Base-by-base conservation (phyloP, 768 basidiomycete genomes). In the Austroboletus festivus region DNA sequence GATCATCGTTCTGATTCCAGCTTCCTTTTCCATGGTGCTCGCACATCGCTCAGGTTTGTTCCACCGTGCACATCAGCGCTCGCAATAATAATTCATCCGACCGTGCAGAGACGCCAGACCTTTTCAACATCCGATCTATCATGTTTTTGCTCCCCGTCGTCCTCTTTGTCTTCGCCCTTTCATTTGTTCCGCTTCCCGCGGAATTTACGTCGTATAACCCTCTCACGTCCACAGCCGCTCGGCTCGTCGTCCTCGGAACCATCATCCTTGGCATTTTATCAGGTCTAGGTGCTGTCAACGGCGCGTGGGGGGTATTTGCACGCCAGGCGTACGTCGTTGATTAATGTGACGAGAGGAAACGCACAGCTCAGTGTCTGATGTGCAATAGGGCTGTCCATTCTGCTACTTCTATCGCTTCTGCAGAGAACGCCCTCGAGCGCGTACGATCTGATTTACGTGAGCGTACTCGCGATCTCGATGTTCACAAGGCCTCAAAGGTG, bases 241-340 rank as follows among this genome's bases (percentile, higher is more conserved):
- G 89, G 11, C 73, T 91, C 13, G 79, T 85, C 18, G 85, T 90
- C 18, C 67, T 92, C 19, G 90, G 90, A 3, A 90, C 85, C 0
- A 73, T 83, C 24, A 78, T 90, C 47, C 81, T 93, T n/a, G 90
- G 90, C 5, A 61, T 83, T 3, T 72, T 93, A 5, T 89, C 89
- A 1, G 90, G 90, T 0, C 85, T 89, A 52, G 89, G 89, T 53
- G 83, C 87, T 3, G 73, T 86, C 41, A 81, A 76, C 53, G 83
- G 78, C 39, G 77, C 81, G 0, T 87, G 86, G 85, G 68, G 56
- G 9, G 45, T 46, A 41, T 61, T 66, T 56, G 22, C 50, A 31
- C 56, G 49, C 39, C 44, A 45, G 52, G 53, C 53, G 64, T 66
- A 55, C 50, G 64, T 61, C 41, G n/a, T 48, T 30, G 39, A 52